phyloP scores from a whole-genome alignment of 768 basidiomycete species.

The Jaapia argillacea region DNA sequence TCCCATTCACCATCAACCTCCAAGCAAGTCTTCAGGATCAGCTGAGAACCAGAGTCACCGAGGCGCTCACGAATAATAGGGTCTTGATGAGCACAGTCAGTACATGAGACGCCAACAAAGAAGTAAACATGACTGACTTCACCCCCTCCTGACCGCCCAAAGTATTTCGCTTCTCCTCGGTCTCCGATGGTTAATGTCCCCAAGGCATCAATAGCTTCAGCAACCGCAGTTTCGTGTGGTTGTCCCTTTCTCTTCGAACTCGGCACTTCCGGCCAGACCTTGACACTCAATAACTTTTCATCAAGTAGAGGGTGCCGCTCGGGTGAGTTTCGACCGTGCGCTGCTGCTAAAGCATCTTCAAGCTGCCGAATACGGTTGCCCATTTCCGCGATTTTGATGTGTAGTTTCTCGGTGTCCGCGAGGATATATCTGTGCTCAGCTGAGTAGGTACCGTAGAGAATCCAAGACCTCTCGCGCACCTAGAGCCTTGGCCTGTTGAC shows the following conservation, averaged over 20 bases:
- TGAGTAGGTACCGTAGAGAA: background rate
- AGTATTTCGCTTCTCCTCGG: conserved; percentile 59
- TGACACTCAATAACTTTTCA: conserved; percentile 45
- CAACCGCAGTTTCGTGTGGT: conserved; percentile 12
- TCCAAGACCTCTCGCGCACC: background rate
- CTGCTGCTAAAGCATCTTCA: conserved; percentile 55
- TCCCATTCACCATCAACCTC: no score
- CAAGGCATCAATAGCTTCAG: conserved; percentile 37
- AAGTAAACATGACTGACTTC: conserved; percentile 39
- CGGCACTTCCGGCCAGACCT: conserved; percentile 45
- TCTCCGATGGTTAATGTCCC: conserved; percentile 68
- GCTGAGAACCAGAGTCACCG: no score
- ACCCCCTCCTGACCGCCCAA: conserved; percentile 65
- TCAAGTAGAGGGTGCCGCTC: conserved; percentile 49
- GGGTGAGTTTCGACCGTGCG: conserved; percentile 45
- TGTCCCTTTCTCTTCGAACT: conserved; percentile 26
- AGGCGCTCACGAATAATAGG: no score
- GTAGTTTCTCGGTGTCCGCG: conserved; percentile 56
- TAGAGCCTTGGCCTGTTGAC: conserved; percentile 6
- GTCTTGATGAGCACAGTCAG: no score
- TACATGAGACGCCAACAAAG: no score
- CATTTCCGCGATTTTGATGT: conserved; percentile 58
- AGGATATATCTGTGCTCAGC: conserved; percentile 41
- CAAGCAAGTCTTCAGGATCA: no score
- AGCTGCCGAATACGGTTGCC: conserved; percentile 58